These are phyloP conservation scores for Fibroporia radiculosa DNA, from an alignment of 768 basidiomycete species.

Conservation along the genomic window DNA sequence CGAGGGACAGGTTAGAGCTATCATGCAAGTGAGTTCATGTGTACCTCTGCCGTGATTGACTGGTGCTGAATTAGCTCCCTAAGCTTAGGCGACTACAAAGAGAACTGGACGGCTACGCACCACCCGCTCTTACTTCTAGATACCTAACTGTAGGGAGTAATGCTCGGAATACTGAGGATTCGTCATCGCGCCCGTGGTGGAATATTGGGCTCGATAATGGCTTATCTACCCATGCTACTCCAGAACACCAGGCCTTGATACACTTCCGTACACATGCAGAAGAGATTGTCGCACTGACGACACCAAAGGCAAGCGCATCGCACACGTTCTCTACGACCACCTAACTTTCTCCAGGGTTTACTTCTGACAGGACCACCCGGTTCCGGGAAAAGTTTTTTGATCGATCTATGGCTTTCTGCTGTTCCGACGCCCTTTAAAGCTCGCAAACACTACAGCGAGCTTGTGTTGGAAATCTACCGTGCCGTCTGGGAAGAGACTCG, in stretches of 20 bases:
- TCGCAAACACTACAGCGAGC: constrained; percentile 49
- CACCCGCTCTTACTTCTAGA: constrained; percentile 32
- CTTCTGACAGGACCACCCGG: constrained; percentile 45
- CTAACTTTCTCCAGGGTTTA: constrained; percentile 30
- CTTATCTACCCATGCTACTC: constrained; percentile 10
- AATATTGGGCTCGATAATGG: too few species aligned
- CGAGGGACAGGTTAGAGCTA: constrained; percentile 43
- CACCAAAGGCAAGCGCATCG: constrained; percentile 36
- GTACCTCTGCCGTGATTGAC: neutral
- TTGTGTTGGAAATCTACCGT: constrained; percentile 48
- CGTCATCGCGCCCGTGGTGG: constrained; percentile 27
- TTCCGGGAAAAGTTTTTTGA: constrained; percentile 46
- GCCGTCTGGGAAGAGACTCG: constrained; percentile 46
- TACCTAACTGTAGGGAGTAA: constrained; percentile 12
- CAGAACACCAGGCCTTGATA: constrained; percentile 27
- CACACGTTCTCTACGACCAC: neutral
- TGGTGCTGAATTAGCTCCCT: too few species aligned
- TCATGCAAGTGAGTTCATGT: constrained; percentile 36
- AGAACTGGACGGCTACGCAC: constrained; percentile 41
- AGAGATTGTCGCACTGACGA: constrained; percentile 40
- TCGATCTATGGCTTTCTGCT: constrained; percentile 48
- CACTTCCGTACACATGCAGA: constrained; percentile 40
- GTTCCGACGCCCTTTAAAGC: constrained; percentile 45
- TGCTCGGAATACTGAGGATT: constrained; percentile 15
- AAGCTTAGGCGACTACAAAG: constrained; percentile 42